These are phyloP conservation scores for Halteria grandinella DNA, from an alignment of 73 alveolate species.

Conservation along the genomic window DNA sequence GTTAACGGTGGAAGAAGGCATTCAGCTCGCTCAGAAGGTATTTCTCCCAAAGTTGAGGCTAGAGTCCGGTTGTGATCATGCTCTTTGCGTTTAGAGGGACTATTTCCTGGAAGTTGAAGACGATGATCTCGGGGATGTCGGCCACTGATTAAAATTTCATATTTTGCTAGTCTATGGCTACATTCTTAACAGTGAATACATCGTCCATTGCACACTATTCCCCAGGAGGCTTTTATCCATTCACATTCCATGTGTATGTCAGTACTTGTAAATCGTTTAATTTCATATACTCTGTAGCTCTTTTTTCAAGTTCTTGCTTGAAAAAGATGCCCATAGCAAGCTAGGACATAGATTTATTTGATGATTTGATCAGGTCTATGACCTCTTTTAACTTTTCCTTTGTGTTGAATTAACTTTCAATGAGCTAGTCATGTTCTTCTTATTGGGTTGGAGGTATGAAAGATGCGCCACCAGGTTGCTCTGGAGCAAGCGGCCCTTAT, in stretches of 20 bases:
- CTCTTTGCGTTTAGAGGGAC: conserved; percentile 47
- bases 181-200: conserved; percentile 33
- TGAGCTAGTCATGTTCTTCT: no score
- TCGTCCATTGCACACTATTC: conserved; percentile 46
- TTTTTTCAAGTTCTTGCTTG: conserved; percentile 39
- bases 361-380: conserved; percentile 33
- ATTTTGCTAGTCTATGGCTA: conserved; percentile 10
- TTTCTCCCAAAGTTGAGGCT: conserved; percentile 44
- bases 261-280: conserved; percentile 21
- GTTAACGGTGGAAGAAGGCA: background rate
- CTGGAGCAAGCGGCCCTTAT: no score
- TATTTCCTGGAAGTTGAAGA: conserved; percentile 35
- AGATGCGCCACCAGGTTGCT: no score
- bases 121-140: conserved; percentile 46
- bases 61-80: conserved; percentile 19
- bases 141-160: conserved; percentile 20
- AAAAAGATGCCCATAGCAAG: conserved; percentile 40
- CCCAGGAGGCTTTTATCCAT: conserved; percentile 54
- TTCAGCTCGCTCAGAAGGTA: conserved; percentile 22
- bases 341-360: conserved; percentile 30
- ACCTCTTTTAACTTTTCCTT: conserved; percentile 32
- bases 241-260: conserved; percentile 36
- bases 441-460: no score
- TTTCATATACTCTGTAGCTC: conserved; percentile 18
- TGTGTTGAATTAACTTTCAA: conserved; percentile 8